Conservation (phyloP, 139 green algal genomes). For the Pseudopediastrum boryanum region DNA sequence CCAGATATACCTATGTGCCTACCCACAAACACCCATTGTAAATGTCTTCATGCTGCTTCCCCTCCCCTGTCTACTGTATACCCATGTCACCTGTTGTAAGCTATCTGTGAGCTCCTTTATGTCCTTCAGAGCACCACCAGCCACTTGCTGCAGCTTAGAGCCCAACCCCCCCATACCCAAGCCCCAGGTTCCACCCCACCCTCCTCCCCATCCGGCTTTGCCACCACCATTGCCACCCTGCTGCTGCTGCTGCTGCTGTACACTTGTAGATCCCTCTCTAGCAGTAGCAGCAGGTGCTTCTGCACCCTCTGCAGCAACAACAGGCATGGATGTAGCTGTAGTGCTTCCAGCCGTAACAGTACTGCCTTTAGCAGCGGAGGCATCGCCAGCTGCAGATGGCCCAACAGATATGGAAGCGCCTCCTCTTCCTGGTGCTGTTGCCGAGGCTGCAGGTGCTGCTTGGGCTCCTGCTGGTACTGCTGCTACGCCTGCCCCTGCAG, state of each 20-base stretch:
- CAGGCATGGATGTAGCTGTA: background rate
- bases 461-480: conserved; percentile 1
- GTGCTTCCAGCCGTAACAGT: background rate
- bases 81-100: conserved; percentile 38
- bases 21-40: conserved; percentile 3
- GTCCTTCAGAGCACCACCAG: conserved; percentile 39
- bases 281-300: conserved; percentile 6
- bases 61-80: background rate
- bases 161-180: conserved; percentile 37
- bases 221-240: background rate
- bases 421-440: background rate
- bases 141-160: conserved; percentile 38
- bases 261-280: background rate
- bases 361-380: background rate
- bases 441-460: background rate
- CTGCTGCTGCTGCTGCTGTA: background rate
- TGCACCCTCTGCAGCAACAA: background rate
- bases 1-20: no score
- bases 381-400: background rate
- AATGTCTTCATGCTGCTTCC: conserved; percentile 15
- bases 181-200: background rate
- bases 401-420: background rate
- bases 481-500: background rate
- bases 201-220: background rate
- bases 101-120: conserved; percentile 46